These are phyloP conservation scores for Vicia faba DNA, from an alignment of 306 rosid species.

Conservation along the genomic window DNA sequence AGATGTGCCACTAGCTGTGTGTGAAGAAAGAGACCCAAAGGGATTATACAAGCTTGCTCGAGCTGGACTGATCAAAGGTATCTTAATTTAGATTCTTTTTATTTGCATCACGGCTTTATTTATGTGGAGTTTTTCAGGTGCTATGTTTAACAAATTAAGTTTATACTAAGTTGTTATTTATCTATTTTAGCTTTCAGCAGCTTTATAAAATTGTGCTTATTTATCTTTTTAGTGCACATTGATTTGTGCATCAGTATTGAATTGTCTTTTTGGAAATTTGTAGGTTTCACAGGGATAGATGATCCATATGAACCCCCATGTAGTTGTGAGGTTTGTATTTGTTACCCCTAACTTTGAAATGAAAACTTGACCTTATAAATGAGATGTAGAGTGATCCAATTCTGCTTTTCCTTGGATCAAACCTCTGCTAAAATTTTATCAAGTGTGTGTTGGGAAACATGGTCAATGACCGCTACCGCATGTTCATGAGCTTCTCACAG, in stretches of 20 bases:
- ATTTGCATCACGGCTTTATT: conserved; percentile 7
- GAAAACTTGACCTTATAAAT: conserved; percentile 3
- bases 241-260: conserved; percentile 3
- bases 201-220: background rate
- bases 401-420: conserved; percentile 9
- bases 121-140: conserved; percentile 21
- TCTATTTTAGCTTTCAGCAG: conserved; percentile 14
- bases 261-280: conserved; percentile 38
- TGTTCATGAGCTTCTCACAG: too few species aligned
- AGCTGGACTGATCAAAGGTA: conserved; percentile 90
- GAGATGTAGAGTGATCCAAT: background rate
- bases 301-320: conserved; percentile 86
- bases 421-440: conserved; percentile 14
- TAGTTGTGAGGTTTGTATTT: conserved; percentile 69
- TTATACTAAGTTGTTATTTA: background rate
- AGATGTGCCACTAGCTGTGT: conserved; percentile 77
- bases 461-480: too few species aligned
- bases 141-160: background rate
- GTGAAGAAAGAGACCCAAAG: conserved; percentile 90
- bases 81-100: background rate
- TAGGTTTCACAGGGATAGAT: conserved; percentile 93
- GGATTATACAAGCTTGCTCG: conserved; percentile 97
- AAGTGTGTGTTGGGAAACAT: too few species aligned
- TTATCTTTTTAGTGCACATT: conserved; percentile 7
- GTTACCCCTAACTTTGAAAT: conserved; percentile 18